phyloP scores from a whole-genome alignment of 2,329 filamentous ascomycete genomes.

The Coniochaeta hoffmannii region DNA sequence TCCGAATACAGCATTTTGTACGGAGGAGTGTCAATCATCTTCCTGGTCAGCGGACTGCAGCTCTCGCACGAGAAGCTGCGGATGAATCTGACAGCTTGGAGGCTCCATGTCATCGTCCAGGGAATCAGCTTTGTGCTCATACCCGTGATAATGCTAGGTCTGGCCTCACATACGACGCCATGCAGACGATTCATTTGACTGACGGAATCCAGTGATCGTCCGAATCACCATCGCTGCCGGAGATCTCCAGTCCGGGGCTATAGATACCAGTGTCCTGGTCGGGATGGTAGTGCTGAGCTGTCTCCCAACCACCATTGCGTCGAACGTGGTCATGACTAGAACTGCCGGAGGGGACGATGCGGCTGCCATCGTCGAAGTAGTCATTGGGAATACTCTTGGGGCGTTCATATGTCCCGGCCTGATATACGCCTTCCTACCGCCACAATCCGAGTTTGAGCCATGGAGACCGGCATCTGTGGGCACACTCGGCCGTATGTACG shows the following conservation, averaged over 20 bases:
- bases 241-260: conserved; percentile 42
- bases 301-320: conserved; percentile 65
- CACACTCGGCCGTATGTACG: conserved; percentile 55
- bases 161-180: not conserved
- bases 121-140: conserved; percentile 60
- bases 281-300: conserved; percentile 62
- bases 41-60: conserved; percentile 64
- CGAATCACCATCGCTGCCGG: conserved; percentile 40
- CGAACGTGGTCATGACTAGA: conserved; percentile 68
- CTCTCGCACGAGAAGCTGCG: conserved; percentile 55
- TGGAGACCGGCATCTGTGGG: conserved; percentile 46
- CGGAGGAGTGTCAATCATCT: conserved; percentile 61
- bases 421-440: conserved; percentile 53
- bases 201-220: conserved; percentile 28
- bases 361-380: conserved; percentile 59
- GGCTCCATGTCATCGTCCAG: conserved; percentile 60
- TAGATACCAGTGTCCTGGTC: conserved; percentile 58
- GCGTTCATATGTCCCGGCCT: conserved; percentile 60
- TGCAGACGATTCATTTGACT: conserved; percentile 5
- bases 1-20: conserved; percentile 58
- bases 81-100: conserved; percentile 57
- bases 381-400: conserved; percentile 62
- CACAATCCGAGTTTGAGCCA: conserved; percentile 39
- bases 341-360: conserved; percentile 61
- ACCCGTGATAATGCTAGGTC: conserved; percentile 53